Evolutionary conservation across 2,329 filamentous ascomycete genomes (phyloP).

Genomic region (Aspergillus felis): DNA sequence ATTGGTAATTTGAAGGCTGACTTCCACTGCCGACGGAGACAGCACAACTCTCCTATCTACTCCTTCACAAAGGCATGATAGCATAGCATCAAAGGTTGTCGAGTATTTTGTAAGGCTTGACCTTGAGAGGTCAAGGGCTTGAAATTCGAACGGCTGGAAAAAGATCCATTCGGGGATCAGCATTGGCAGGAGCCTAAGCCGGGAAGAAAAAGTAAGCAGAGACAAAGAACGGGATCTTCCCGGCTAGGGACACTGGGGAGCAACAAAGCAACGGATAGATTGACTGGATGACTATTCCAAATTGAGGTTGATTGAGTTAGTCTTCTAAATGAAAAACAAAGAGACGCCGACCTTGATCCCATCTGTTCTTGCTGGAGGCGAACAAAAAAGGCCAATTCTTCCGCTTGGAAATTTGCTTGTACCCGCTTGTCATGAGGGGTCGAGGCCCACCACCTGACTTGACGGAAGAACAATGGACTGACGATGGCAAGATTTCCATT

Average conservation of each 20-base stretch:
- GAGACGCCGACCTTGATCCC: not conserved
- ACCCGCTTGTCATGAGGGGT: not conserved
- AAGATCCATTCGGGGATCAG: not conserved
- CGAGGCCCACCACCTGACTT: conserved; percentile 4
- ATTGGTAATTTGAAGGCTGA: too few species aligned
- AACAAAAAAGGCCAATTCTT: not conserved
- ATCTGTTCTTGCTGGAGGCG: not conserved
- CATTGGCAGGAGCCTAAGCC: not conserved
- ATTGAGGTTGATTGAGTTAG: not conserved
- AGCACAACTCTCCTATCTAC: not conserved
- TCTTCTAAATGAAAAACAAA: not conserved
- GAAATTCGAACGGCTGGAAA: not conserved
- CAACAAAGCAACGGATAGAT: not conserved
- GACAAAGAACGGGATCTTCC: not conserved
- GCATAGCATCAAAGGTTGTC: not conserved
- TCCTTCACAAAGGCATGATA: not conserved
- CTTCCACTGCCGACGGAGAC: not conserved
- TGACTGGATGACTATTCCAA: not conserved
- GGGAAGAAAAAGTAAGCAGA: not conserved
- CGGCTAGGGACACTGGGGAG: not conserved
- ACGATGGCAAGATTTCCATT: not conserved
- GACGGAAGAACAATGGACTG: conserved; percentile 1
- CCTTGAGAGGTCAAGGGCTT: not conserved
- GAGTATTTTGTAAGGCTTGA: not conserved
- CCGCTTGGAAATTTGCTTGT: not conserved